Evolutionary conservation across 2,329 filamentous ascomycete species (phyloP), one percentile per base, ranked within the genome.

Genomic region (Hysterium pulicare): DNA sequence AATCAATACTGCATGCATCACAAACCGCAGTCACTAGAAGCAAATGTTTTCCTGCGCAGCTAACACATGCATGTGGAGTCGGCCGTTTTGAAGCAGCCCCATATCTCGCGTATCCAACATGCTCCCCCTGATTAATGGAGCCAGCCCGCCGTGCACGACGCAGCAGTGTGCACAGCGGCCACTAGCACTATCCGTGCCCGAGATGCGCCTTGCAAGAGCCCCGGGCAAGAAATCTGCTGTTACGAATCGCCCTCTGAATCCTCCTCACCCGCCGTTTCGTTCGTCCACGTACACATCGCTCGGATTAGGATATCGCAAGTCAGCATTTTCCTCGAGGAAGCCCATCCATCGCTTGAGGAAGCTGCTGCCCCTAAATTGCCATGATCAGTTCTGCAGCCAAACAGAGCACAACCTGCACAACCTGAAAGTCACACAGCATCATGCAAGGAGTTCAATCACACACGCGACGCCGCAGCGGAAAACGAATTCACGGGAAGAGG

Each of bases 281-380:
- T 57, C 53, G 43, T 62, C 58, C 53, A 55, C 61, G 57, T 62
- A 55, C 38, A 76, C 49, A 20, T 76, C 73, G 16, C 65, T 63
- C 21, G 82, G 60, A 61, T 93, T 86, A 3, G 91, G 89, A 68
- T 96, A 97, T 60, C 93, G 77, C 53, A 97, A 71, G 70, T 97
- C 91, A 6, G 90, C 86, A 57, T 95, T 75, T 50, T 95, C 88
- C 67, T 97, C 91, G 22, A 97, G 74, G 64, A 86, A 91, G 8
- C 77, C 79, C 87, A 96, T 95, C 93, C 91, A 97, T 48, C 77
- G 77, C 67, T 88, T 90, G 48, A 97, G 75, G 62, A 95, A 97
- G 45, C 75, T 76, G 67, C 87, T 90, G 19, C 90, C 90, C 68
- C 88, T 95, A 54, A 42, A 24, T 17, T 44, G 34, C 15, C 41